Conservation (phyloP, 169 alveolate species). For the Plasmodium blacklocki region DNA sequence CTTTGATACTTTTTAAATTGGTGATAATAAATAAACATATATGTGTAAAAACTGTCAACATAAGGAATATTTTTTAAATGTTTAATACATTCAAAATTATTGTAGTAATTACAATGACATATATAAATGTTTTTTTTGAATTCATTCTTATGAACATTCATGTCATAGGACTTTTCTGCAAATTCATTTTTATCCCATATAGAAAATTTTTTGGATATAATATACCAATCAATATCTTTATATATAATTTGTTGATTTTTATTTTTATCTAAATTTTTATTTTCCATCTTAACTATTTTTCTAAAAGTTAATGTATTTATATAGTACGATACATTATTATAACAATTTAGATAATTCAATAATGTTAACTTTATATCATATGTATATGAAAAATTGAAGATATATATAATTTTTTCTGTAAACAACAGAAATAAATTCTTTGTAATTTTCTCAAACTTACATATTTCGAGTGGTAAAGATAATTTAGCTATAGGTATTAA, state of each 20-base stretch:
- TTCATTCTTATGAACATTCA: too few relatives aligned
- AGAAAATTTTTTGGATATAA: too few relatives aligned
- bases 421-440: slow-evolving; percentile 24
- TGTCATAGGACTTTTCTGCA: too few relatives aligned
- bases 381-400: slow-evolving; percentile 33
- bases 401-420: slow-evolving; percentile 37
- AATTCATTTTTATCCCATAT: too few relatives aligned
- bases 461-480: slow-evolving; percentile 19
- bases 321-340: not conserved
- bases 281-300: slow-evolving; percentile 14
- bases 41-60: slow-evolving; percentile 43
- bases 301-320: slow-evolving; percentile 7
- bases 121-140: too few relatives aligned
- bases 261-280: not conserved
- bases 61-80: slow-evolving; percentile 13
- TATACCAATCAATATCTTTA: slow-evolving; percentile 3
- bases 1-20: slow-evolving; percentile 16
- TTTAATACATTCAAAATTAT: slow-evolving; percentile 10
- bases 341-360: slow-evolving; percentile 15
- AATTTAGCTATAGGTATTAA: slow-evolving; percentile 53
- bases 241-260: not conserved
- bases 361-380: slow-evolving; percentile 25
- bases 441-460: slow-evolving; percentile 12
- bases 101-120: not conserved
- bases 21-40: slow-evolving; percentile 29